Evolutionary conservation across 345 rosid genomes (phyloP).

Genomic region (Lagerstroemia speciosa): DNA sequence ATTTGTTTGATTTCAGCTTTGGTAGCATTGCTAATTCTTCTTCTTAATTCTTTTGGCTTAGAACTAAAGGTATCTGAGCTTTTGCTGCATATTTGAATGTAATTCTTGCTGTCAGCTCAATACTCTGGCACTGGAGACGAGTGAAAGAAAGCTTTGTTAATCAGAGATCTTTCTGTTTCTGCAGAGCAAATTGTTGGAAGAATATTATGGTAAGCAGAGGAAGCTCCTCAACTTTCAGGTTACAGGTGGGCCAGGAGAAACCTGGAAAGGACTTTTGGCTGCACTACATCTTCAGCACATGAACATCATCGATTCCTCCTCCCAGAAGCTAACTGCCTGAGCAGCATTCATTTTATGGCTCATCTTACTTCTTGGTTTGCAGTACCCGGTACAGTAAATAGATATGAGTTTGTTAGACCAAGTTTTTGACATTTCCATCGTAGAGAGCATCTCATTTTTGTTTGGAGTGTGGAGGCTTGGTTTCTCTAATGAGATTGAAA

Average conservation of each 20-base stretch:
- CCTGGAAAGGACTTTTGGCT: slow-evolving; percentile 82
- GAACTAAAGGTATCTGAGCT: not conserved
- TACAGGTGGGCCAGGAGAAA: slow-evolving; percentile 54
- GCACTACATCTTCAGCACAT: slow-evolving; percentile 60
- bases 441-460: slow-evolving; percentile 13
- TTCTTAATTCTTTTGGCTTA: not conserved
- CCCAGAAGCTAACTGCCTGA: slow-evolving; percentile 50
- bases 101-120: not conserved
- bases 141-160: not conserved
- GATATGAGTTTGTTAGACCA: not conserved
- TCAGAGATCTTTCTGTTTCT: not conserved
- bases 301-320: slow-evolving; percentile 36
- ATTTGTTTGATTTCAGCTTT: not conserved
- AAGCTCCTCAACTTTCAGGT: slow-evolving; percentile 72
- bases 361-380: slow-evolving; percentile 3
- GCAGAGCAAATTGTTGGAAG: slow-evolving; percentile 77
- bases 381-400: slow-evolving; percentile 19
- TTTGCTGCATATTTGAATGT: not conserved
- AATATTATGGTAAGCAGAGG: slow-evolving; percentile 65
- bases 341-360: slow-evolving; percentile 1
- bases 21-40: not conserved
- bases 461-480: not conserved
- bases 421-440: not conserved
- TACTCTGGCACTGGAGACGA: not conserved
- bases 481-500: not conserved